Conservation (phyloP, 1,284 basidiomycete genomes). For the Puccinia novopanici region DNA sequence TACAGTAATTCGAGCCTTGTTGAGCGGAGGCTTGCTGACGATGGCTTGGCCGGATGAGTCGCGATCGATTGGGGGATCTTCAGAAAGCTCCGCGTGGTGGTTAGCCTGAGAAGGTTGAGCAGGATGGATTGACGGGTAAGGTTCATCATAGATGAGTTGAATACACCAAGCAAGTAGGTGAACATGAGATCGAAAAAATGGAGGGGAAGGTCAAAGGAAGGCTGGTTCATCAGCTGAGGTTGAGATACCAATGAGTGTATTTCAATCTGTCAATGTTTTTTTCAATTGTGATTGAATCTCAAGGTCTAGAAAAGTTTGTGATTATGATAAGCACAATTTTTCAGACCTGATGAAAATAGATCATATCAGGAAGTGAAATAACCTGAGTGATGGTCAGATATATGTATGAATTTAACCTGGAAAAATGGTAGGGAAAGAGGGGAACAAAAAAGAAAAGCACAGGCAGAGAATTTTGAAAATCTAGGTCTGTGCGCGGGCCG, state of each 20-base stretch:
- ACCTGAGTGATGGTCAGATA: background rate
- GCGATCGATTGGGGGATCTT: slow-evolving; percentile 8
- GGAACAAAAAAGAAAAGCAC: slow-evolving; percentile 64
- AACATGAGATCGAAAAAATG: slow-evolving; percentile 88
- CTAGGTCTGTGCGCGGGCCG: too few species aligned
- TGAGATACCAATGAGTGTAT: slow-evolving; percentile 85
- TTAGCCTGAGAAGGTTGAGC: background rate
- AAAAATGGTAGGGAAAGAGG: slow-evolving; percentile 63
- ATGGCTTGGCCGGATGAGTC: slow-evolving; percentile 40
- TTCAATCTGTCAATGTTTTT: slow-evolving; percentile 76
- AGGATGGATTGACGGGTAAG: slow-evolving; percentile 3
- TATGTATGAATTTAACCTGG: background rate
- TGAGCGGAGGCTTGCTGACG: slow-evolving; percentile 53
- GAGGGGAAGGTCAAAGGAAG: slow-evolving; percentile 88
- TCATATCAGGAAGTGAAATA: background rate
- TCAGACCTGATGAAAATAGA: slow-evolving; percentile 52
- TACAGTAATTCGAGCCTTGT: slow-evolving; percentile 74
- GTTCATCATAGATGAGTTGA: slow-evolving; percentile 62
- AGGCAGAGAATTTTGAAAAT: too few species aligned
- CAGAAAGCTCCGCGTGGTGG: slow-evolving; percentile 56
- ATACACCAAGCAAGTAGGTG: slow-evolving; percentile 89
- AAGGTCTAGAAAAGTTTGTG: slow-evolving; percentile 66
- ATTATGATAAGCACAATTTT: slow-evolving; percentile 53
- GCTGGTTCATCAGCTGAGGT: slow-evolving; percentile 92
- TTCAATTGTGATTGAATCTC: slow-evolving; percentile 89